Base-by-base conservation (phyloP, 768 basidiomycete species). In the Trametopsis cervina region DNA sequence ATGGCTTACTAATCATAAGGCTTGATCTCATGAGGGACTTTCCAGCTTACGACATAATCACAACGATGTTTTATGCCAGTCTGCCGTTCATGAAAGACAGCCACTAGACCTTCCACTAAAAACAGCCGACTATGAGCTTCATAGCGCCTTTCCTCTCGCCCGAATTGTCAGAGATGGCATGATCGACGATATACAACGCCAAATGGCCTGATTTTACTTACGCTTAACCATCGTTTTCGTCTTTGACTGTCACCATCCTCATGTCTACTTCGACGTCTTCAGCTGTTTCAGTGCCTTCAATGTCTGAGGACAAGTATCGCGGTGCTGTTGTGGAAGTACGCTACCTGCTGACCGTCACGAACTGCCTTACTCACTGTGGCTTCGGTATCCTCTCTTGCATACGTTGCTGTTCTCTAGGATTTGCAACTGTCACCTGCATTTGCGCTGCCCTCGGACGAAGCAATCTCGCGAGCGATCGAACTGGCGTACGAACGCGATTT, bases 401-500 rank as follows among this genome's bases (percentile, higher is more conserved):
- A 18, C 40, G 50, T 49, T 39, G 27, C 24, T 36, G 17, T 25
- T 37, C 5, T 44, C 41, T 54, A 85, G 82, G 85, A 87, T 64
- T 72, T 89, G 4, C 87, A 89, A 72, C 66, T 89, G 0, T 84
- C 90, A 0, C 93, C 93, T 7, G 93, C 92, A 0, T 94, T 94
- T 63, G 78, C 85, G 13, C 72, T 95, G 2, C 84, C 85, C 6
- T 68, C 74, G 10, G 73, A 74, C 49, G 89, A 89, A 58, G 73
- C 78, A 17, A 81, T 94, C 49, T 74, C 78, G 7, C 73, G 77
- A 20, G 92, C 89, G 1, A 78, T 95, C 23, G 89, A 90, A 56
- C 75, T 86, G 21, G 93, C 92, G 0, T 95, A 93, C 57, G 93
- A 96, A 55, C 81, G 91, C 26, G 93, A 96, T 62, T 96, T 94